Conservation (phyloP, 192 early-diverging fungal species). For the Coemansia sp. region DNA sequence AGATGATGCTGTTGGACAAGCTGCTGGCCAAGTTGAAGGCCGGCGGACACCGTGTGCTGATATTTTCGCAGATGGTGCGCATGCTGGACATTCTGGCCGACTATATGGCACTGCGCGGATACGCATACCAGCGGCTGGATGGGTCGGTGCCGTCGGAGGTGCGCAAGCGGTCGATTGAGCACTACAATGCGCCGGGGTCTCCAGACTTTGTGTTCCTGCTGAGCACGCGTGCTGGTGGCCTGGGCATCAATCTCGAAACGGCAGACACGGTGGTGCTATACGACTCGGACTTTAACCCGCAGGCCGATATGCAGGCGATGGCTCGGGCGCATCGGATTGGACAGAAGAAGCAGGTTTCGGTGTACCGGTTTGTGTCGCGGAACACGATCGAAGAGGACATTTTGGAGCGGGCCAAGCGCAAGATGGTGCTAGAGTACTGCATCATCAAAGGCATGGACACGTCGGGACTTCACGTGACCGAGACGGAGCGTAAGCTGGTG, state of each 20-base stretch:
- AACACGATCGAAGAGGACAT: slow-evolving; percentile 99
- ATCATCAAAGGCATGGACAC: slow-evolving; percentile 99
- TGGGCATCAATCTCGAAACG: slow-evolving; percentile 95
- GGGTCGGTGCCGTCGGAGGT: slow-evolving; percentile 85
- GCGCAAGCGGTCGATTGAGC: slow-evolving; percentile 95
- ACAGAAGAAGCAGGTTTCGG: slow-evolving; percentile 95
- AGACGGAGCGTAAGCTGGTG: slow-evolving; percentile 54
- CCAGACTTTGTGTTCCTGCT: slow-evolving; percentile 96
- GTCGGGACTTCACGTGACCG: slow-evolving; percentile 72
- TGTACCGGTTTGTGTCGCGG: slow-evolving; percentile 96
- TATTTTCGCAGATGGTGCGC: slow-evolving; percentile 97
- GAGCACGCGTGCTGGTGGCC: slow-evolving; percentile 94
- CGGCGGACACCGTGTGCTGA: slow-evolving; percentile 93
- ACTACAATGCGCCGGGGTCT: slow-evolving; percentile 91
- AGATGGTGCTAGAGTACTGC: slow-evolving; percentile 99
- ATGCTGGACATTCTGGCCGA: slow-evolving; percentile 97
- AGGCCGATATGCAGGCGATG: slow-evolving; percentile 97
- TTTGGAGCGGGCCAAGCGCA: slow-evolving; percentile 96
- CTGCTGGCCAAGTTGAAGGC: slow-evolving; percentile 84
- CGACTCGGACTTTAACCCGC: slow-evolving; percentile 93
- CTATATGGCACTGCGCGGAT: slow-evolving; percentile 84
- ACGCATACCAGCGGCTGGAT: slow-evolving; percentile 90
- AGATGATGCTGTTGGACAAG: slow-evolving; percentile 98
- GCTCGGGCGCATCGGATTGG: slow-evolving; percentile 97
- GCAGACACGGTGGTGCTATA: slow-evolving; percentile 98